A percentile compares a stretch with the other conserved stretches of the same genome.
phyloP scores from a whole-genome alignment of 83 land plant species.

The Larix sibirica region DNA sequence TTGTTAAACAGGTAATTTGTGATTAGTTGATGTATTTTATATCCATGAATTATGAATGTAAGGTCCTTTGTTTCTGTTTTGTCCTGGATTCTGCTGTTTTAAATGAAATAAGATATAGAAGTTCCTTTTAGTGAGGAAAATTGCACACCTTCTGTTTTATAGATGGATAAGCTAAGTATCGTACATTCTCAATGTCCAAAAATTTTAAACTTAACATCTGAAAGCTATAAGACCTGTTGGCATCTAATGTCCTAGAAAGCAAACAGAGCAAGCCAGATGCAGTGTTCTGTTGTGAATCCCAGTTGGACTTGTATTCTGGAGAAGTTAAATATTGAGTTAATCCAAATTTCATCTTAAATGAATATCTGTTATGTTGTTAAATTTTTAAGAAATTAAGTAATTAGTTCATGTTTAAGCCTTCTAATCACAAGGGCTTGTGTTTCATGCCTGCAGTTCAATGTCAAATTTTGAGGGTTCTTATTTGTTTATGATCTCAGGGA shows the following conservation, averaged over 20 bases:
- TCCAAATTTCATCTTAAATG: background rate
- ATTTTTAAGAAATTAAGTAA: background rate
- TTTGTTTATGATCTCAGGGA: conserved; percentile 40
- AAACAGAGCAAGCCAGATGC: background rate
- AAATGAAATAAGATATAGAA: background rate
- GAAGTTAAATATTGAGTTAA: background rate
- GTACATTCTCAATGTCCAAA: background rate
- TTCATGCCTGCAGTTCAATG: background rate
- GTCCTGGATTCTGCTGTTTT: background rate
- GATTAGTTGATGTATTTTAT: background rate
- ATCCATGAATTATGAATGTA: background rate
- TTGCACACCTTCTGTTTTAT: background rate
- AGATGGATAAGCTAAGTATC: background rate
- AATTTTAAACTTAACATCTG: background rate
- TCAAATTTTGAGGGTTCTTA: background rate
- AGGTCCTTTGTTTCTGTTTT: background rate
- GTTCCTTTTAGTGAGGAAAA: background rate
- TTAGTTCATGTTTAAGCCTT: background rate
- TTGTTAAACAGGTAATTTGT: conserved; percentile 67
- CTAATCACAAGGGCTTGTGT: background rate
- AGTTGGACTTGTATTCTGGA: background rate
- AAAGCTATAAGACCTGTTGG: background rate
- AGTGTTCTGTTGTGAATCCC: background rate
- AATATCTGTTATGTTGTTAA: conserved; percentile 1
- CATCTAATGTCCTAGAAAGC: background rate